Evolutionary conservation across 164 flowering plant species (phyloP).

Genomic region (Berberis vulgaris): DNA sequence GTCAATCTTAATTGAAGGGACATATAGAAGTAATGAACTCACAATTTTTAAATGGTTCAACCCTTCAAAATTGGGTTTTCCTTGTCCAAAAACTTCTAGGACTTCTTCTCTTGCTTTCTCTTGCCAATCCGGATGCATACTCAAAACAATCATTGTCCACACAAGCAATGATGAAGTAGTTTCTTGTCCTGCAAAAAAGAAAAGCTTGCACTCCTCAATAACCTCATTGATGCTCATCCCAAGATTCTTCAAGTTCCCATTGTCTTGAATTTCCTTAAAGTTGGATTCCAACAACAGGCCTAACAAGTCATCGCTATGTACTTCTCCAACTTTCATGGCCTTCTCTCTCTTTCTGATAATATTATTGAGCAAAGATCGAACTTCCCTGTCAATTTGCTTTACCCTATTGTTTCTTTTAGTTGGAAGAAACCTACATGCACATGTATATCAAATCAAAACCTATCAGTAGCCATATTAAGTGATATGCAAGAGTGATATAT

Average conservation of each 20-base stretch:
- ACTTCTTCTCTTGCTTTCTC: conserved; percentile 2
- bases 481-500: neutral
- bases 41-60: conserved; percentile 2
- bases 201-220: conserved; percentile 3
- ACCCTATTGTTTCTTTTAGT: conserved; percentile 13
- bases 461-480: too few species aligned
- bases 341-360: conserved; percentile 16
- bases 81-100: neutral
- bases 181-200: conserved; percentile 1
- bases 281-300: conserved; percentile 1
- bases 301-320: conserved; percentile 5
- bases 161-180: neutral
- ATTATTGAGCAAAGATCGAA: neutral
- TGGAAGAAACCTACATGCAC: conserved; percentile 2
- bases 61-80: neutral
- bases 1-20: too few species aligned
- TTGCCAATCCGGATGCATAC: conserved; percentile 1
- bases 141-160: neutral
- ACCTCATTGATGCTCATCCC: conserved; percentile 1
- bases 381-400: conserved; percentile 8
- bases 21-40: neutral
- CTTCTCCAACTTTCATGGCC: conserved; percentile 7
- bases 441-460: too few species aligned
- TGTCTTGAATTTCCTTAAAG: neutral
- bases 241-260: neutral